Percentiles rank a stretch among this genome's conserved stretches.
Evolutionary conservation across 2,329 filamentous ascomycete genomes (phyloP).

Genomic region (Aspergillus luchuensis): DNA sequence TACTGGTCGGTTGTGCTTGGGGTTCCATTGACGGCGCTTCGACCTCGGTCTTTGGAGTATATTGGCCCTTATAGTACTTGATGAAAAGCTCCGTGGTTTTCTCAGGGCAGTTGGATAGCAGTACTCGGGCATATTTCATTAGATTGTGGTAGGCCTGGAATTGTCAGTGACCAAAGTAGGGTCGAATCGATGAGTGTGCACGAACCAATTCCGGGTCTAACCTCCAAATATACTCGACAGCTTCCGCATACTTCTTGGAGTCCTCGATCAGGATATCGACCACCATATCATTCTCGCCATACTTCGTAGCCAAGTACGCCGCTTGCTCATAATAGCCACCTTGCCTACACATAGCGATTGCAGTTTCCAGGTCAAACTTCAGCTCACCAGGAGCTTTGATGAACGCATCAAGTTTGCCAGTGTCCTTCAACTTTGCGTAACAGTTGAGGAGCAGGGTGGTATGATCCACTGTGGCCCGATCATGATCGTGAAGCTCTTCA

Average conservation of each 20-base stretch:
- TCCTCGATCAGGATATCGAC: conserved; percentile 96
- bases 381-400: conserved; percentile 88
- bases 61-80: conserved; percentile 89
- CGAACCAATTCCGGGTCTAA: conserved; percentile 75
- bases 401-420: conserved; percentile 92
- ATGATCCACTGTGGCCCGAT: conserved; percentile 90
- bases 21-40: conserved; percentile 50
- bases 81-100: conserved; percentile 87
- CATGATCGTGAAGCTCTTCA: conserved; percentile 91
- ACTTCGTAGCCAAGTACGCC: conserved; percentile 90
- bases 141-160: conserved; percentile 74
- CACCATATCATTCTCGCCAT: conserved; percentile 89
- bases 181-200: conserved; percentile 15
- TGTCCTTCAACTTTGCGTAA: conserved; percentile 97
- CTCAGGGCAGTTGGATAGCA: conserved; percentile 81
- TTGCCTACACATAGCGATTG: conserved; percentile 95
- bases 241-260: conserved; percentile 84
- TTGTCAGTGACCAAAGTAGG: conserved; percentile 33
- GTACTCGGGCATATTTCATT: conserved; percentile 91
- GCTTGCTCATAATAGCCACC: conserved; percentile 97
- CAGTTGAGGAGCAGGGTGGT: conserved; percentile 94
- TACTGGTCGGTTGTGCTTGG: conserved; percentile 61
- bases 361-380: conserved; percentile 95
- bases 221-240: conserved; percentile 87
- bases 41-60: conserved; percentile 68